A percentile compares a stretch with the other conserved stretches of the same genome.
phyloP scores from a whole-genome alignment of 768 basidiomycete genomes.

The Pleurotus tuoliensis region DNA sequence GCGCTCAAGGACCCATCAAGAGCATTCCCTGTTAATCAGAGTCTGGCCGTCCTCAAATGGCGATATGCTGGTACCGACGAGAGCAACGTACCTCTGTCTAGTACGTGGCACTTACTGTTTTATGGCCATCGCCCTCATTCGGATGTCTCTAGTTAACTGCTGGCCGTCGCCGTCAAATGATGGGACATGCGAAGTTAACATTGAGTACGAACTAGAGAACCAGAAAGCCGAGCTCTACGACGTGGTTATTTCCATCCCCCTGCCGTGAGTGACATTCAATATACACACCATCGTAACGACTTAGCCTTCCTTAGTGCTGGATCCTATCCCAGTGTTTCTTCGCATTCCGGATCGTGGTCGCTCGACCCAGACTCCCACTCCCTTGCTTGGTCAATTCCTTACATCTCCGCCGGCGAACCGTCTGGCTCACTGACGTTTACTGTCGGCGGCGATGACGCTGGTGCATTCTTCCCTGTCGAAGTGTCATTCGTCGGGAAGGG shows the following conservation, averaged over 20 bases:
- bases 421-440: constrained; percentile 91
- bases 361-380: constrained; percentile 77
- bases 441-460: constrained; percentile 77
- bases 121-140: constrained; percentile 2
- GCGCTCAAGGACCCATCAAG: constrained; percentile 81
- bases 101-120: constrained; percentile 43
- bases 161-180: constrained; percentile 94
- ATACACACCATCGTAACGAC: background rate
- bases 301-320: constrained; percentile 46
- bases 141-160: constrained; percentile 69
- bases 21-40: constrained; percentile 85
- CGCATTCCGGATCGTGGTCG: constrained; percentile 75
- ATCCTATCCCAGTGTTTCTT: constrained; percentile 81
- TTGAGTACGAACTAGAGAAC: constrained; percentile 96
- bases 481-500: constrained; percentile 80
- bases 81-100: constrained; percentile 84
- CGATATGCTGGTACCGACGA: constrained; percentile 89
- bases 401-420: constrained; percentile 55
- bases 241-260: constrained; percentile 85
- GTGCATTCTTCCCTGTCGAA: constrained; percentile 89
- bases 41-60: constrained; percentile 90
- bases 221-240: constrained; percentile 77
- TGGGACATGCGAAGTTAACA: constrained; percentile 91
- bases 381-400: constrained; percentile 81
- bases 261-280: constrained; percentile 61